These are phyloP conservation scores for Dillenia suffruticosa DNA, from an alignment of 164 flowering plant genomes.

Conservation along the genomic window DNA sequence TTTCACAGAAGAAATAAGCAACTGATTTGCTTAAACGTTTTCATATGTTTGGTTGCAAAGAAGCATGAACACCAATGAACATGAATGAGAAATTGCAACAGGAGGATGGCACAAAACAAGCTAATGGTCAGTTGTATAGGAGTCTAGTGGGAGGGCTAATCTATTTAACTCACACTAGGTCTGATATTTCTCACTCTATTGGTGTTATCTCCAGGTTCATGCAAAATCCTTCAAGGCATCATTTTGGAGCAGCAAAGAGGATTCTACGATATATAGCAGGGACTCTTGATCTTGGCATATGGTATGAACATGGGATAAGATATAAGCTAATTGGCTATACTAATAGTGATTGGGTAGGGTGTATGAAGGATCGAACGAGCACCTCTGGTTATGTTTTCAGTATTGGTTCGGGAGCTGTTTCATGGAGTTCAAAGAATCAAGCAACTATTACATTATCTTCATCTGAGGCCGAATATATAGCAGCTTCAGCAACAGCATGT, in stretches of 20 bases:
- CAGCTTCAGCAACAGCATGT: no score
- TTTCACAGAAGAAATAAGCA: conserved; percentile 11
- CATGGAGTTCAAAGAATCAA: no score
- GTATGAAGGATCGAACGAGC: no score
- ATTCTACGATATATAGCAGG: conserved; percentile 9
- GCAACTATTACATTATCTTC: no score
- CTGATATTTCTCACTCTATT: conserved; percentile 5
- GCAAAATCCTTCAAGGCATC: not conserved
- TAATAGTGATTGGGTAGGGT: conserved; percentile 16
- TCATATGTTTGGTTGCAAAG: no score
- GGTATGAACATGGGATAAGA: not conserved
- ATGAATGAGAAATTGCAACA: not conserved
- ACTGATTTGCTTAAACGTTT: not conserved
- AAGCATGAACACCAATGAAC: no score
- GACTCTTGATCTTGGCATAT: conserved; percentile 10
- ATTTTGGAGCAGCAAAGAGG: conserved; percentile 2
- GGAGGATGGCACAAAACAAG: not conserved
- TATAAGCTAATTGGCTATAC: conserved; percentile 2
- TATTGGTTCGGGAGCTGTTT: no score
- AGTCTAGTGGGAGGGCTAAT: conserved; percentile 3
- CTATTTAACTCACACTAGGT: conserved; percentile 3
- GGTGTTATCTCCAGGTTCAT: conserved; percentile 7
- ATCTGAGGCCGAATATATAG: no score
- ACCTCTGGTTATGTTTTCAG: no score
- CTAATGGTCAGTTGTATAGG: not conserved